These are phyloP conservation scores for Phycomyces blakesleeanus DNA, from an alignment of 192 early-diverging fungal genomes.

Conservation along the genomic window DNA sequence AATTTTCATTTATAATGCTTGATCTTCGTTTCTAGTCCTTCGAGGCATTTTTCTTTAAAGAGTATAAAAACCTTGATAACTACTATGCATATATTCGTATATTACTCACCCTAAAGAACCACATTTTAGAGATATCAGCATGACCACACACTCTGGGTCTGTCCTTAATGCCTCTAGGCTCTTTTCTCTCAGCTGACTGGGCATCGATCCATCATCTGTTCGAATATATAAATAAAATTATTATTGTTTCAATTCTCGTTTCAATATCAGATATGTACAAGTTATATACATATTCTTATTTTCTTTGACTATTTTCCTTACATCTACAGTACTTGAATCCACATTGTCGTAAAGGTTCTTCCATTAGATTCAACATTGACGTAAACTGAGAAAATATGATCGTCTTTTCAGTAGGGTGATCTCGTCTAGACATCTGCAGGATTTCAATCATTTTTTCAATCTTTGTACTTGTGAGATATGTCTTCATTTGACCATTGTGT, in stretches of 20 bases:
- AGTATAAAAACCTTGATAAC: constrained; percentile 2
- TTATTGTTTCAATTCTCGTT: not conserved
- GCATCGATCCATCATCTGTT: constrained; percentile 35
- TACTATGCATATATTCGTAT: constrained; percentile 1
- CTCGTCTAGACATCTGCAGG: constrained; percentile 37
- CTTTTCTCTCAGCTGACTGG: constrained; percentile 46
- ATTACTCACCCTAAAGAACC: constrained; percentile 37
- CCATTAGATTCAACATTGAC: constrained; percentile 47
- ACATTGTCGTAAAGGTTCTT: constrained; percentile 35
- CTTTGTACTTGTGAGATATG: constrained; percentile 31
- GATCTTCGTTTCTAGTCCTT: too few relatives aligned
- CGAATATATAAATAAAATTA: not conserved
- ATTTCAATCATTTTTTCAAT: constrained; percentile 45
- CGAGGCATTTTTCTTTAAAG: not conserved
- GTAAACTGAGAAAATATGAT: constrained; percentile 62
- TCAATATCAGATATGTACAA: too few relatives aligned
- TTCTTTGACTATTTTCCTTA: too few relatives aligned
- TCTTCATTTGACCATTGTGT: too few relatives aligned
- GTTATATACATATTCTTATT: too few relatives aligned
- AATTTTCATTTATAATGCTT: too few relatives aligned
- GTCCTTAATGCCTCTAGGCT: constrained; percentile 60
- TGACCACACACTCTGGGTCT: constrained; percentile 53
- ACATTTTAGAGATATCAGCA: constrained; percentile 54
- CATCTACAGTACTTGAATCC: constrained; percentile 42
- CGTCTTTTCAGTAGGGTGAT: constrained; percentile 50